Conservation (phyloP, 1,139 yeast species). For the Hyphopichia wangnamkhiaoensis region DNA sequence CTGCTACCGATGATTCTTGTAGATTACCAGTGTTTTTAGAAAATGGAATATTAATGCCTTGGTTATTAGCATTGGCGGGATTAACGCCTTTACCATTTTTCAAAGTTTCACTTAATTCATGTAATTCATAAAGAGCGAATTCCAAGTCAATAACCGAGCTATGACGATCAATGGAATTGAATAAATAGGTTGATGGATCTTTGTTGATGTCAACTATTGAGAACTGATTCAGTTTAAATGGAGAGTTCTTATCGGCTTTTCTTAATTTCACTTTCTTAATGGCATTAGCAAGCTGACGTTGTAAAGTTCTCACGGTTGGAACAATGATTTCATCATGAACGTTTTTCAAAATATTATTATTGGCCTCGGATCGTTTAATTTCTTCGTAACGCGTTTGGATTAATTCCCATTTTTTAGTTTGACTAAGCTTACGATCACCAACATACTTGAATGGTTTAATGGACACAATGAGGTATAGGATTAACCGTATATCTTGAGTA, state of each 20-base stretch:
- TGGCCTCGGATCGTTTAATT: constrained; percentile 14
- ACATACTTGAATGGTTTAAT: constrained; percentile 41
- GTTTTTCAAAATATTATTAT: constrained; percentile 5
- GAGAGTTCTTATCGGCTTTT: constrained; percentile 7
- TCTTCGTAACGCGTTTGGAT: constrained; percentile 29
- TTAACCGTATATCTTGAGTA: constrained; percentile 28
- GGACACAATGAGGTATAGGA: constrained; percentile 30
- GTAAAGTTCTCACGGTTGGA: constrained; percentile 41
- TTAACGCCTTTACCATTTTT: constrained; percentile 28
- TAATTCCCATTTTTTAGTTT: constrained; percentile 38
- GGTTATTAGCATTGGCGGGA: constrained; percentile 9
- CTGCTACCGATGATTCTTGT: background rate
- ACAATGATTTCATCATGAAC: constrained; percentile 16
- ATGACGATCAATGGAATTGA: constrained; percentile 17
- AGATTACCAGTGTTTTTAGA: background rate
- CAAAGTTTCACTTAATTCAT: constrained; percentile 34
- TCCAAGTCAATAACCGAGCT: constrained; percentile 30
- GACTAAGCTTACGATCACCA: constrained; percentile 34
- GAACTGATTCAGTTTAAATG: constrained; percentile 1
- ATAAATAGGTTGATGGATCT: constrained; percentile 6
- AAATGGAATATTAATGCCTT: too few relatives aligned
- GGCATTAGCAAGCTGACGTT: constrained; percentile 38
- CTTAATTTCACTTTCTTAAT: constrained; percentile 27
- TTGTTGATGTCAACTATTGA: background rate
- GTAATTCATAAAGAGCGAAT: constrained; percentile 27